Evolutionary conservation across 805 yeast genomes (phyloP).

Genomic region (Candida argentea): DNA sequence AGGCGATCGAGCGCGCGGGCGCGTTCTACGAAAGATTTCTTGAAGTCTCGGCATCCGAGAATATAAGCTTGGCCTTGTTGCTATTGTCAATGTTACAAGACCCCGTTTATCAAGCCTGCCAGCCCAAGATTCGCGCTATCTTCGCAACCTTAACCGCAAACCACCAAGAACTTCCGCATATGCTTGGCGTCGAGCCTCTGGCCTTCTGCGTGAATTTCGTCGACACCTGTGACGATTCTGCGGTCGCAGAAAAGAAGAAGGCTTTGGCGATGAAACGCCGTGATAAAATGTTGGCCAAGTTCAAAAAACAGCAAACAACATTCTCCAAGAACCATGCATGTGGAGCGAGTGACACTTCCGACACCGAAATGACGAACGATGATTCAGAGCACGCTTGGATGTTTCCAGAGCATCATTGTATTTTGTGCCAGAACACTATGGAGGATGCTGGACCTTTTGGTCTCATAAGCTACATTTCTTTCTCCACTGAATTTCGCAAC

Average conservation of each 20-base stretch:
- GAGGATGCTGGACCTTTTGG: slow-evolving; percentile 64
- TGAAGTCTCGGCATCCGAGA: slow-evolving; percentile 21
- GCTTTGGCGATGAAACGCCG: slow-evolving; percentile 60
- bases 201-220: no score
- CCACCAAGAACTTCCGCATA: slow-evolving; percentile 12
- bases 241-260: slow-evolving; percentile 51
- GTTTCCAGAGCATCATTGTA: slow-evolving; percentile 68
- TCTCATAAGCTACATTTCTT: slow-evolving; percentile 51
- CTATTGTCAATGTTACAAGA: slow-evolving; percentile 28
- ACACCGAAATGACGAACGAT: slow-evolving; percentile 32
- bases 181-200: slow-evolving; percentile 10
- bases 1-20: slow-evolving; percentile 19
- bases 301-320: slow-evolving; percentile 68
- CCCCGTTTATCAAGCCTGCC: slow-evolving; percentile 33
- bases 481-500: slow-evolving; percentile 49
- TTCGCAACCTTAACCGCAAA: slow-evolving; percentile 24
- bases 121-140: slow-evolving; percentile 49
- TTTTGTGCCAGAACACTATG: slow-evolving; percentile 72
- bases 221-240: slow-evolving; percentile 13
- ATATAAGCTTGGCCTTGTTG: slow-evolving; percentile 27
- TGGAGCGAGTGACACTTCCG: slow-evolving; percentile 22
- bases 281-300: slow-evolving; percentile 62
- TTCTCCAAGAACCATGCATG: slow-evolving; percentile 49
- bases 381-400: slow-evolving; percentile 38
- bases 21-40: slow-evolving; percentile 19